Conservation (phyloP, 2,329 filamentous ascomycete genomes). For the Xylaria sp. region DNA sequence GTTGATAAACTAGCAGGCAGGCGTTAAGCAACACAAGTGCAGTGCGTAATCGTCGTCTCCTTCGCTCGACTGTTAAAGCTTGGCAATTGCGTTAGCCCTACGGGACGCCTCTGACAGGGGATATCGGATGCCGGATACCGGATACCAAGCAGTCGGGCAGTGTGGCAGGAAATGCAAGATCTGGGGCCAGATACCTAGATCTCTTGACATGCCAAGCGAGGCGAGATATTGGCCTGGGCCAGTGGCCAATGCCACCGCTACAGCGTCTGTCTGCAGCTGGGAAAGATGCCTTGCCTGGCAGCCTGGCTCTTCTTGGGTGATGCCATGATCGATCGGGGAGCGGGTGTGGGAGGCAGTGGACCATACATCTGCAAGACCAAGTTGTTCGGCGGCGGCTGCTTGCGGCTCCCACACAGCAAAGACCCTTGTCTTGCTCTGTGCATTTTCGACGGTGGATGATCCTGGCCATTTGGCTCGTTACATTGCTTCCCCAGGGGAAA, state of each 20-base stretch:
- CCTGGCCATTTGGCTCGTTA: background rate
- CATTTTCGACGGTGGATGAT: background rate
- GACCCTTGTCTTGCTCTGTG: constrained; percentile 8
- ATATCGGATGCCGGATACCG: background rate
- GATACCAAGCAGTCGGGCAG: no score
- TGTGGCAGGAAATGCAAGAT: background rate
- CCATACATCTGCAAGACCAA: constrained; percentile 11
- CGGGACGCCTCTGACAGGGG: background rate
- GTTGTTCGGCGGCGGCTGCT: constrained; percentile 20
- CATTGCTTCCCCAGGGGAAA: no score
- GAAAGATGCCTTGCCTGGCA: no score
- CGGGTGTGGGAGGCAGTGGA: background rate
- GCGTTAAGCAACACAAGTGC: background rate
- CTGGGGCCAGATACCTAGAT: background rate
- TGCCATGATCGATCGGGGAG: background rate
- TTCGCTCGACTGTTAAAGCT: constrained; percentile 1
- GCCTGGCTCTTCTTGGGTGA: background rate
- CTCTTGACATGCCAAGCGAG: background rate
- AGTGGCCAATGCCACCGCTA: background rate
- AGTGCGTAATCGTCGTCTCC: background rate
- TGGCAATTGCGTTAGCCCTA: constrained; percentile 6
- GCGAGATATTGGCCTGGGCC: background rate
- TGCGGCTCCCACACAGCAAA: constrained; percentile 18
- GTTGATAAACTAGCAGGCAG: background rate
- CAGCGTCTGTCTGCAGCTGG: background rate